Percentiles rank a stretch among this genome's conserved stretches.
These are phyloP conservation scores for Fomitopsis serialis DNA, from an alignment of 768 basidiomycete genomes.

Conservation along the genomic window DNA sequence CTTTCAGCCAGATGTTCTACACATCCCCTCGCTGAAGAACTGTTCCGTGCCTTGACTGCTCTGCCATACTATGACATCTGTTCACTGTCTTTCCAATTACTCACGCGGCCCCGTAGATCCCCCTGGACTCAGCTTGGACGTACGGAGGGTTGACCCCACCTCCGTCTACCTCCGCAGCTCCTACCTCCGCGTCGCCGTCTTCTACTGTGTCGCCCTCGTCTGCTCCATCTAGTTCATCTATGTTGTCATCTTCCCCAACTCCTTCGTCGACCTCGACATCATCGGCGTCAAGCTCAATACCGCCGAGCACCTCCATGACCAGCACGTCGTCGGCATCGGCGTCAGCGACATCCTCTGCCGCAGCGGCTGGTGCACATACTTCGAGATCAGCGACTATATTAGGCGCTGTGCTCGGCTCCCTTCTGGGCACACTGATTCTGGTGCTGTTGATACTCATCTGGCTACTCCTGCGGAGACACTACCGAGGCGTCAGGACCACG, in stretches of 20 bases:
- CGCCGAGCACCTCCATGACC: slow-evolving; percentile 16
- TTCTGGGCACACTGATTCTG: slow-evolving; percentile 54
- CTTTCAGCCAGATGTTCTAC: no score
- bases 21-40: no score
- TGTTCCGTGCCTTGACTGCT: no score
- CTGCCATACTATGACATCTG: no score
- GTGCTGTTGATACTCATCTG: slow-evolving; percentile 46
- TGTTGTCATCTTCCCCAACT: neutral
- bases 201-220: neutral
- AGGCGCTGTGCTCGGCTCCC: slow-evolving; percentile 54
- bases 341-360: slow-evolving; percentile 2
- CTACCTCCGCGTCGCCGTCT: slow-evolving; percentile 10
- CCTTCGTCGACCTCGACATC: neutral
- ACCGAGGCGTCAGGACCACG: slow-evolving; percentile 11
- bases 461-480: slow-evolving; percentile 33
- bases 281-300: neutral
- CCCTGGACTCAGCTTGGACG: slow-evolving; percentile 62
- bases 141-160: slow-evolving; percentile 74
- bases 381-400: slow-evolving; percentile 29
- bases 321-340: slow-evolving; percentile 1
- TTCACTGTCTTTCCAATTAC: no score
- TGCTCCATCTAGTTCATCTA: neutral
- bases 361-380: slow-evolving; percentile 16
- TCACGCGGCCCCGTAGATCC: slow-evolving; percentile 46
- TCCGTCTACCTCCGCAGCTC: slow-evolving; percentile 27